phyloP scores from a whole-genome alignment of 768 basidiomycete genomes.

The Amanita rubescens region DNA sequence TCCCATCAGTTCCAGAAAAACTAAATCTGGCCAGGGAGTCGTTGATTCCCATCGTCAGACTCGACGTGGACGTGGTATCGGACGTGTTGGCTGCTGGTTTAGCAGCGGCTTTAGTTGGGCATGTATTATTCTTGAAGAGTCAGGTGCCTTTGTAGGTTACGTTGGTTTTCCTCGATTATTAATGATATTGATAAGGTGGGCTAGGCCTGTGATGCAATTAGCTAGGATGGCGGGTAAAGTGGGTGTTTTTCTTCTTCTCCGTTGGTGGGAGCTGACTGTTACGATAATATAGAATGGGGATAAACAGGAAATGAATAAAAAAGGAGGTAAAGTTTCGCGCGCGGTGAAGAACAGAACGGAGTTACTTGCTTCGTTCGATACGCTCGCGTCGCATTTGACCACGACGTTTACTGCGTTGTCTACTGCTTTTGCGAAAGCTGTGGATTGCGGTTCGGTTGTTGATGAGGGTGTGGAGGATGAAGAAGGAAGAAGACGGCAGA shows the following conservation, averaged over 20 bases:
- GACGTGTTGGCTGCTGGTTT: slow-evolving; percentile 58
- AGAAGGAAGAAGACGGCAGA: slow-evolving; percentile 1
- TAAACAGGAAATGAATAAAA: background rate
- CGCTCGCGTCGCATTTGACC: slow-evolving; percentile 61
- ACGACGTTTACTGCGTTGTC: slow-evolving; percentile 72
- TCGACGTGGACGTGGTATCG: slow-evolving; percentile 47
- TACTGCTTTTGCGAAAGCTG: slow-evolving; percentile 43
- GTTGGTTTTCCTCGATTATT: slow-evolving; percentile 19
- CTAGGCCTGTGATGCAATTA: slow-evolving; percentile 62
- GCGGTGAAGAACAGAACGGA: slow-evolving; percentile 55
- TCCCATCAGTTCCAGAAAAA: too few species aligned
- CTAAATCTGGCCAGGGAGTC: background rate
- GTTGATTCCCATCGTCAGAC: slow-evolving; percentile 26
- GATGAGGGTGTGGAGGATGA: background rate
- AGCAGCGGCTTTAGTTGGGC: slow-evolving; percentile 54
- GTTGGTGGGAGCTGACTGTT: too few species aligned
- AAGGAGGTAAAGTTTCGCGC: slow-evolving; percentile 21
- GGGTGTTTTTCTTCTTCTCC: too few species aligned
- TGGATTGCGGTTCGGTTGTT: too few species aligned
- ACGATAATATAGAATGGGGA: too few species aligned
- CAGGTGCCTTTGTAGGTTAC: slow-evolving; percentile 75
- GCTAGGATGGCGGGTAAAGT: slow-evolving; percentile 47
- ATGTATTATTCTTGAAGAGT: slow-evolving; percentile 70
- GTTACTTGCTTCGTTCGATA: slow-evolving; percentile 59
- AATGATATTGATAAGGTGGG: background rate